Conservation (phyloP, 129 eudicot genomes). For the Rutidosis leptorrhynchoides region DNA sequence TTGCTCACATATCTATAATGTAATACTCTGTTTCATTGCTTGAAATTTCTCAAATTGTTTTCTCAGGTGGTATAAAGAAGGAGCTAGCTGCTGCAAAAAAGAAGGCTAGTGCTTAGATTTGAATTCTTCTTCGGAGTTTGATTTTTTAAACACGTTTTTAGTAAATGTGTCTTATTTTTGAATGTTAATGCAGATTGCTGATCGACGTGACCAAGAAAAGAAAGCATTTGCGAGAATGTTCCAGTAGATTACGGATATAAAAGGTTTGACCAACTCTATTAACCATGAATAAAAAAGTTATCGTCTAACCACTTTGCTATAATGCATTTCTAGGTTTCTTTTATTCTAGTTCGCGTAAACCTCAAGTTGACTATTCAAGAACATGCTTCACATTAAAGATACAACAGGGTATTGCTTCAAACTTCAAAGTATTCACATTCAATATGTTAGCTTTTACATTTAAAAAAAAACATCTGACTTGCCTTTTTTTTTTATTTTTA, state of each 20-base stretch:
- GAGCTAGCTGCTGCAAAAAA: conserved; percentile 78
- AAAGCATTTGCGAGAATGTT: conserved; percentile 75
- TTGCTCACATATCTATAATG: background rate
- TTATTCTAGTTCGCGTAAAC: conserved; percentile 19
- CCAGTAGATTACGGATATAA: conserved; percentile 36
- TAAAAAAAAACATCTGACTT: background rate
- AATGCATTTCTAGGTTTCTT: conserved; percentile 1
- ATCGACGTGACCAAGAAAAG: conserved; percentile 73
- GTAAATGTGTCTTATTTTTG: background rate
- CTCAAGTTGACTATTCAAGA: conserved; percentile 25
- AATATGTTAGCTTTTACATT: background rate
- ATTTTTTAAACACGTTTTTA: background rate
- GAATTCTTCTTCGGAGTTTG: background rate
- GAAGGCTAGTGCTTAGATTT: conserved; percentile 42
- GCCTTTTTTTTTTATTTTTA: background rate
- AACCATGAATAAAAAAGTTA: background rate
- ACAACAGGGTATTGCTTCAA: conserved; percentile 36
- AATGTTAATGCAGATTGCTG: conserved; percentile 65
- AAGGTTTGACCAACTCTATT: conserved; percentile 23
- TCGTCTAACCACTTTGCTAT: background rate
- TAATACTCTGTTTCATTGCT: too few species aligned
- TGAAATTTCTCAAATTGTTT: conserved; percentile 9
- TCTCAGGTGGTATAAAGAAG: conserved; percentile 71
- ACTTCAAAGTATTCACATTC: background rate
- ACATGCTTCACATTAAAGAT: conserved; percentile 24